Evolutionary conservation across 345 rosid genomes (phyloP).

Genomic region (Chamaenerion angustifolium): DNA sequence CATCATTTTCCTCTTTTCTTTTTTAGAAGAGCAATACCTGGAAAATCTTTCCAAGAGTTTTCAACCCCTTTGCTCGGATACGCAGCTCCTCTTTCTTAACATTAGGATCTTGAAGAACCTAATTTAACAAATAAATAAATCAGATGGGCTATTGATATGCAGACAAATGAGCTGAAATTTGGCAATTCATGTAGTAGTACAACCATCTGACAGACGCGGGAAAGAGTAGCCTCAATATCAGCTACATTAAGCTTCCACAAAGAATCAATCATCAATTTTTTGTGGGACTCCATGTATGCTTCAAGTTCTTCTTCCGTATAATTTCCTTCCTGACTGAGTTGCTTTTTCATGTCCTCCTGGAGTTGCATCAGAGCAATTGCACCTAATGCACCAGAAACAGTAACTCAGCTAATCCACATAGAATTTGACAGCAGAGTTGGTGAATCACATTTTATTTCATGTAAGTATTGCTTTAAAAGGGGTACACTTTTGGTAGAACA

Average conservation of each 20-base stretch:
- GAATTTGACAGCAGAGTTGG: too few relatives aligned
- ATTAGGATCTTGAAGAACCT: slow-evolving; percentile 93
- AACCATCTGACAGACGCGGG: slow-evolving; percentile 96
- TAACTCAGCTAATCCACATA: not conserved
- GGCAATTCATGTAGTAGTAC: slow-evolving; percentile 11
- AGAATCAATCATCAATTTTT: slow-evolving; percentile 85
- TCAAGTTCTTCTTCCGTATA: slow-evolving; percentile 88
- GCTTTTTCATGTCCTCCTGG: slow-evolving; percentile 95
- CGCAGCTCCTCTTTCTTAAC: slow-evolving; percentile 84
- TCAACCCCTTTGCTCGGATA: slow-evolving; percentile 83
- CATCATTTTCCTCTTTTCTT: too few relatives aligned
- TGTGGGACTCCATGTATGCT: slow-evolving; percentile 70
- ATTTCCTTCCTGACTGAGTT: slow-evolving; percentile 69
- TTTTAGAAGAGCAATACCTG: slow-evolving; percentile 35
- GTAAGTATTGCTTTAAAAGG: too few relatives aligned
- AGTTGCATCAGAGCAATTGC: slow-evolving; percentile 95
- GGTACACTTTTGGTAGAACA: too few relatives aligned
- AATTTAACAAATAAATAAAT: slow-evolving; percentile 12
- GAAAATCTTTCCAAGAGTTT: slow-evolving; percentile 85
- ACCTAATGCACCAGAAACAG: slow-evolving; percentile 38
- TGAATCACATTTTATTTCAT: too few relatives aligned
- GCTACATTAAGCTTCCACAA: slow-evolving; percentile 98
- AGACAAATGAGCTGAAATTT: slow-evolving; percentile 4
- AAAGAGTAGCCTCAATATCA: slow-evolving; percentile 91
- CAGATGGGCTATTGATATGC: not conserved